Conservation (phyloP, 352 stramenopile genomes). For the Peronosclerospora sorghi region DNA sequence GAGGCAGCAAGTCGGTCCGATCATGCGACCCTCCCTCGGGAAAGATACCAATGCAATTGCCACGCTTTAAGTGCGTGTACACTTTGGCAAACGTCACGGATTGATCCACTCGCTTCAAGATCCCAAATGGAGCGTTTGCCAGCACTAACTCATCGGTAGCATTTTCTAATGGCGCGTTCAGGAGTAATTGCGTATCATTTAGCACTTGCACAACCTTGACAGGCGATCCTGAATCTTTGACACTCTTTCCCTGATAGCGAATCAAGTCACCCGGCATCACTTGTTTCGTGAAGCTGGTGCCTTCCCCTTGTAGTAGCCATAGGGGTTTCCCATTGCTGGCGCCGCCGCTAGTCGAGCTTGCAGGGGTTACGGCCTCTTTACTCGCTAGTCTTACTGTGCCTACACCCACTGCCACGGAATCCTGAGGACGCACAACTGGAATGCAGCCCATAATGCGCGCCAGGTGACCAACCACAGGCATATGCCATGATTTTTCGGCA, state of each 20-base stretch:
- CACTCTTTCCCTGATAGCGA: constrained; percentile 58
- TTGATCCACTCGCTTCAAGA: constrained; percentile 89
- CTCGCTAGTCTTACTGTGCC: constrained; percentile 55
- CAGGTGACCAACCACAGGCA: constrained; percentile 90
- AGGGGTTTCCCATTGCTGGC: constrained; percentile 10
- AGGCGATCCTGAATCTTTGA: constrained; percentile 71
- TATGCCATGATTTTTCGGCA: constrained; percentile 93
- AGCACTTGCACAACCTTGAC: constrained; percentile 79
- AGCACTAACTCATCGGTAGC: constrained; percentile 27
- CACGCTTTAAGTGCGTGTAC: constrained; percentile 82
- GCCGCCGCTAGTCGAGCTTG: constrained; percentile 16
- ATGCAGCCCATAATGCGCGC: constrained; percentile 92
- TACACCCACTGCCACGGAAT: constrained; percentile 63
- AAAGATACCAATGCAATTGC: constrained; percentile 94
- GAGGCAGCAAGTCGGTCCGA: constrained; percentile 91
- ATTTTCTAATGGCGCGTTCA: constrained; percentile 39
- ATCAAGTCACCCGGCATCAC: constrained; percentile 73
- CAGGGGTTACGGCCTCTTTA: constrained; percentile 17
- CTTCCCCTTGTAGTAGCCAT: constrained; percentile 49
- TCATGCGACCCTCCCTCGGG: constrained; percentile 97
- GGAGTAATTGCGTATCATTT: constrained; percentile 74
- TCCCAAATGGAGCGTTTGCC: constrained; percentile 53
- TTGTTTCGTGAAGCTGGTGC: constrained; percentile 64
- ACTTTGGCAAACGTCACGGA: constrained; percentile 88
- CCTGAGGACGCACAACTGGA: constrained; percentile 94